Evolutionary conservation across 1,139 yeast species (phyloP), one percentile per base, ranked within the genome.

Genomic region (Candida sojae): DNA sequence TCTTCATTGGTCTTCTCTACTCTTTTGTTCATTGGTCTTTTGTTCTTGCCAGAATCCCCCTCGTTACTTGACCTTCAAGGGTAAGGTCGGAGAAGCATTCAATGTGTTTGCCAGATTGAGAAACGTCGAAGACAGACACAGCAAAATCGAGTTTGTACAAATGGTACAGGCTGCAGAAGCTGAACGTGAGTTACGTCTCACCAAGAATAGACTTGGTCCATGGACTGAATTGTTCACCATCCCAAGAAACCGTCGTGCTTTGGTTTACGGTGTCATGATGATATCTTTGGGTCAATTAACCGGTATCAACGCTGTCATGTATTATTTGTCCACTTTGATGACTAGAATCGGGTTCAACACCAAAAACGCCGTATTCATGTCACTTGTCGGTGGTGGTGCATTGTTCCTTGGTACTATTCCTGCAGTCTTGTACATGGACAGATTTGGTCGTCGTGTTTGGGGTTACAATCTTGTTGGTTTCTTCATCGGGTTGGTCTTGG

Each of bases 361-460:
- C 9, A 76, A 76, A 54, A 63, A 70, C 48, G 63, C 81, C 17
- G 82, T 79, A 7, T 77, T 77, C 57, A 78, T 79, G 82, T 78
- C 83, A 6, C 68, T 79, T 60, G 86, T 82, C 17, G 86, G 86
- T 47, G 86, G 86, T 57, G 86, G 84, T 23, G 70, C 86, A 2
- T 66, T 83, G 46, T 61, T 82, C 49, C 40, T 83, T 17, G 86
- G 86, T 57, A 77, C 86, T 6, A 80, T 82, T 54, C 87, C 87
- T 6, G 86, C 84, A 9, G 76, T 81, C 47, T 58, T 80, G 49
- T 80, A 67, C 64, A 82, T 82, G 85, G 86, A 82, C 62, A 66
- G 68, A 47, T 77, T 80, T 55, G 87, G 87, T 12, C 75, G 88
- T 59, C 74, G 62, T 66, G 73, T 57, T 57, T 75, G 70, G 72